Base-by-base conservation (phyloP, 768 basidiomycete genomes). In the Strobilomyces dryophilus region DNA sequence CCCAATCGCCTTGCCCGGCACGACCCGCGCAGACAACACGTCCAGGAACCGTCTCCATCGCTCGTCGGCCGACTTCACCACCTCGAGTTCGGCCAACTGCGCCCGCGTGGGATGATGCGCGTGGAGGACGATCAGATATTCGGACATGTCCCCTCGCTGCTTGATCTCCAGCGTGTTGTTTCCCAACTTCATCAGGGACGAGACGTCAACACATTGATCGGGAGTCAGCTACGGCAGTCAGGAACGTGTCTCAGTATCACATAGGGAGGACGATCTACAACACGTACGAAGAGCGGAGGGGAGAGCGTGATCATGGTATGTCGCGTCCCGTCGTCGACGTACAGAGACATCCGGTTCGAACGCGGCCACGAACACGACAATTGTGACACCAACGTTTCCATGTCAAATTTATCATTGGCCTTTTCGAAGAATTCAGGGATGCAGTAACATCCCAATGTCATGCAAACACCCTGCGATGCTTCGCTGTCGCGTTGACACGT, bases 141-240 rank as follows among this genome's bases (percentile, higher is more conserved):
- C 65, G 8, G 76, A 75, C 65, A 80, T 64, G 58, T 78, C 77
- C 18, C 62, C 65, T 29, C 59, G 62, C 48, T 81, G 81, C 31
- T 54, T 59, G 31, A 84, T 68, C 51, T 73, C 66, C 9, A 83
- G 60, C 1, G 49, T 65, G 56, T 83, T 83, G 9, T 61, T 40
- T 18, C 80, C 82, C 0, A 47, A 36, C 17, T 53, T 60, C 21
- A 80, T 54, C 49, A 78, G 74, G 17, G 71, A 69, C 2, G 80
- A 80, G 11, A 85, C 44, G 55, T 85, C 83, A 20, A 84, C 73
- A 17, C 78, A 66, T 53, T 71, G 73, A 42, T 83, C 74, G 1
- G 76, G 69, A 8, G 75, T 78, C 24, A 76, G 54, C 81, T 82
- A 59, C 21, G 31, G 29, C 26, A 8, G 20, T 29, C 46, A 41